Conservation (phyloP, 176 grass and related monocot species). For the Bolboschoenus planiculmis region DNA sequence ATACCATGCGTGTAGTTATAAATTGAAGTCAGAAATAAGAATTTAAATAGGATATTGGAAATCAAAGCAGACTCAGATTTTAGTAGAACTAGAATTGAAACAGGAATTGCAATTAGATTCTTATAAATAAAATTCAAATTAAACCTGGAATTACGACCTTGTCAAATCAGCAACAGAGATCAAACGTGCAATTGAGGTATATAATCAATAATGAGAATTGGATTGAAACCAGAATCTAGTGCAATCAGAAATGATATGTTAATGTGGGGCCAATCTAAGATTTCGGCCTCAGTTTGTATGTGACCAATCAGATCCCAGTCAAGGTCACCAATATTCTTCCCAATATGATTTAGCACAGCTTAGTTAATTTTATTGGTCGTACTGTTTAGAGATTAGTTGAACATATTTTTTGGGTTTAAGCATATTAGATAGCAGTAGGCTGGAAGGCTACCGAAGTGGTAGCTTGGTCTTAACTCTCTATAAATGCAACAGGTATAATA, state of each 20-base stretch:
- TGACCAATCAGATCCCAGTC: not conserved
- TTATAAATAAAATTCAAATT: not conserved
- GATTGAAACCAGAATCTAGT: not conserved
- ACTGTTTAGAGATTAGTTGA: not conserved
- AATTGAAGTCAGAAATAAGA: not conserved
- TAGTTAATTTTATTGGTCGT: not conserved
- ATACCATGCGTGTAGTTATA: not conserved
- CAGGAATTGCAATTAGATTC: not conserved
- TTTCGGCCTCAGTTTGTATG: not conserved
- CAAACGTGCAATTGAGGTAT: not conserved
- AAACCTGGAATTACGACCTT: not conserved
- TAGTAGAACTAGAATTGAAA: not conserved
- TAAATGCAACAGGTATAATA: conserved; percentile 32
- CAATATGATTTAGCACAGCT: not conserved
- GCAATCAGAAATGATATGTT: not conserved
- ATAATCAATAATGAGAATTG: not conserved
- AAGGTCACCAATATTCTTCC: not conserved
- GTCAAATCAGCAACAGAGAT: not conserved
- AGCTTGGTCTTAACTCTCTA: not conserved
- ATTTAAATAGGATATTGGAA: not conserved
- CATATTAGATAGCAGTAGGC: not conserved
- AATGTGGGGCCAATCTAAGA: not conserved
- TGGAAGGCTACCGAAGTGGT: not conserved
- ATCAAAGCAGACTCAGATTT: not conserved
- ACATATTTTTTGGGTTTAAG: not conserved